phyloP scores from a whole-genome alignment of 2,329 filamentous ascomycete genomes.

The Didymella sp. region DNA sequence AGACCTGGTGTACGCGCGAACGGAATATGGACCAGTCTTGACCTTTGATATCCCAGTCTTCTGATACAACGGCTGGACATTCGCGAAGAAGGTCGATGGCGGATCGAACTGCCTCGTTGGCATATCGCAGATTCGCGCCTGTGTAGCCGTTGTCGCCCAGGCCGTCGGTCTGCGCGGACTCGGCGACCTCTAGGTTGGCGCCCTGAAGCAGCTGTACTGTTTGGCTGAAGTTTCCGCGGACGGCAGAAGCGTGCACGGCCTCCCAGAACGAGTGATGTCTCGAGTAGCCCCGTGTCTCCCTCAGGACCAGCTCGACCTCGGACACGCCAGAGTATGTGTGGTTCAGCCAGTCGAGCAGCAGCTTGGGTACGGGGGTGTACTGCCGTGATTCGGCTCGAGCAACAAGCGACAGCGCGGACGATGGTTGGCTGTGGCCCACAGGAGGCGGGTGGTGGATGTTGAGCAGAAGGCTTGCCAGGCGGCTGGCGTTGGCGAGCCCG shows the following conservation, averaged over 20 bases:
- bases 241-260: conserved; percentile 69
- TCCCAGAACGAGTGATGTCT: conserved; percentile 85
- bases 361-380: conserved; percentile 69
- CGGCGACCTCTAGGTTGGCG: conserved; percentile 80
- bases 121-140: conserved; percentile 77
- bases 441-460: conserved; percentile 72
- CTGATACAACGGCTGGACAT: conserved; percentile 70
- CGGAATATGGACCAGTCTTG: conserved; percentile 86
- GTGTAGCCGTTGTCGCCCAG: conserved; percentile 72
- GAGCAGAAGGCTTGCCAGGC: conserved; percentile 78
- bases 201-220: conserved; percentile 72
- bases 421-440: conserved; percentile 29
- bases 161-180: conserved; percentile 67
- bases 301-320: conserved; percentile 70
- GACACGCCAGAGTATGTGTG: conserved; percentile 73
- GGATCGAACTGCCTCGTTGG: conserved; percentile 73
- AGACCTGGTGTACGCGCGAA: conserved; percentile 71
- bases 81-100: conserved; percentile 73
- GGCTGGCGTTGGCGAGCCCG: conserved; percentile 75
- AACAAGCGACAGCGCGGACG: conserved; percentile 36
- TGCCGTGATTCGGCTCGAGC: conserved; percentile 31
- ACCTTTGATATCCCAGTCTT: conserved; percentile 83
- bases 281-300: conserved; percentile 73
- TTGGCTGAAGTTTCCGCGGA: conserved; percentile 75
- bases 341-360: conserved; percentile 84